Evolutionary conservation across 192 early-diverging fungal genomes (phyloP), one percentile per base, ranked within the genome.

Genomic region (Lobosporangium transversale): DNA sequence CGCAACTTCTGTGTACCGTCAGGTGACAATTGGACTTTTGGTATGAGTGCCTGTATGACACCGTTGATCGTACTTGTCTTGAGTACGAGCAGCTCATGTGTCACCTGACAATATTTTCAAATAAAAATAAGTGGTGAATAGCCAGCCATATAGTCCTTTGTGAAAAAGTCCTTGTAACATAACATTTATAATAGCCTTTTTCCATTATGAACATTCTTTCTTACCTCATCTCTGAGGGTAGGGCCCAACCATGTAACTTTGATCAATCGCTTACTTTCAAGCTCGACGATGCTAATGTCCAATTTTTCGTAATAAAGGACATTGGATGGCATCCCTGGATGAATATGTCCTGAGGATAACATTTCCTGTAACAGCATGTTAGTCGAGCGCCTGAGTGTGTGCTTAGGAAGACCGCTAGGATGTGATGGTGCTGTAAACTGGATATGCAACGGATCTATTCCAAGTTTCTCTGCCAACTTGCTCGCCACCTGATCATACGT

Each of bases 281-380:
- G 78, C 78, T 99, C 94, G 24, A 82, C 69, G 20, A 97, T 83
- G 36, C 88, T 83, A 21, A 95, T 84, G 32, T 95, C 91, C 48
- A 97, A 58, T 45, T 94, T 83, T 71, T 99, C 95, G 76, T 96
- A 99, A 58, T 83, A 87, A 10, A 99, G 59, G 12, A 83, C 62
- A 36, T 79, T 80, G 36, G 51, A 53, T 10, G 10, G 23, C 18
- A 58, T 53, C 40, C 62, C 40, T 2, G 63, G 53, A 17, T 75
- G 44, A 23, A 67, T 56, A n/a, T 58, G 53, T 26, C 65, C 66
- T 23, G 78, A 27, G 20, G 67, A 51, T 26, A 82, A 51, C 78
- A 87, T 85, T 10, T 84, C 82, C 36, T 75, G 24, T 11, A 83
- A 26, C 5, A 58, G 59, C 40, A 79, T 56, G 29, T 50, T 79